These are phyloP conservation scores for Geotrichum cucujoidarum DNA, from an alignment of 1,139 yeast species.

Conservation along the genomic window DNA sequence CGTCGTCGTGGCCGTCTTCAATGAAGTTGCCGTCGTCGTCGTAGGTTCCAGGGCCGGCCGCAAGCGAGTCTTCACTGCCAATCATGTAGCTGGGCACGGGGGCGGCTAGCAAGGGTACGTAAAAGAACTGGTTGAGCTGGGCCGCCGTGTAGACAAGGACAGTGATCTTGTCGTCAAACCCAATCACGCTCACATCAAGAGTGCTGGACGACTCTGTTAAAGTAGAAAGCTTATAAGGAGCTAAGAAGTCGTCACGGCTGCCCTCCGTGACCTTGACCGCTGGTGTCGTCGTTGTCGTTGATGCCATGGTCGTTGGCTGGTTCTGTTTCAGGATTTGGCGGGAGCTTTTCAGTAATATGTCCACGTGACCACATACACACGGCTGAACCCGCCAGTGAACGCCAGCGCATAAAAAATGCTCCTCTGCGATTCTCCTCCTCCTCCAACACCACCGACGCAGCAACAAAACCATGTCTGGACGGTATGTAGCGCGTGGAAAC, in stretches of 20 bases:
- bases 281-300: not conserved
- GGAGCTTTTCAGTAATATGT: not conserved
- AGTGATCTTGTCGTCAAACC: constrained; percentile 35
- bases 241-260: no score
- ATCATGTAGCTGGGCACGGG: constrained; percentile 19
- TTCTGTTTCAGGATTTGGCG: not conserved
- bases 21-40: constrained; percentile 15
- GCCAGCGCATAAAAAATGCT: not conserved
- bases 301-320: not conserved
- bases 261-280: not conserved
- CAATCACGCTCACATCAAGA: constrained; percentile 34
- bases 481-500: not conserved
- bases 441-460: not conserved
- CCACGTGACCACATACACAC: not conserved
- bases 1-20: constrained; percentile 22
- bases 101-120: constrained; percentile 28
- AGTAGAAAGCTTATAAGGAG: constrained; percentile 18
- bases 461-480: constrained; percentile 4
- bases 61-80: constrained; percentile 4
- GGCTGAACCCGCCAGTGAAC: not conserved
- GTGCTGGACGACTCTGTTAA: constrained; percentile 21
- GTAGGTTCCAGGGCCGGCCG: constrained; percentile 9
- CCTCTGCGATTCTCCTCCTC: not conserved
- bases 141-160: constrained; percentile 36
- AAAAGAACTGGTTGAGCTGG: constrained; percentile 32